Base-by-base conservation (phyloP, 495 filamentous ascomycete genomes). In the Pseudotulostoma volvatum region DNA sequence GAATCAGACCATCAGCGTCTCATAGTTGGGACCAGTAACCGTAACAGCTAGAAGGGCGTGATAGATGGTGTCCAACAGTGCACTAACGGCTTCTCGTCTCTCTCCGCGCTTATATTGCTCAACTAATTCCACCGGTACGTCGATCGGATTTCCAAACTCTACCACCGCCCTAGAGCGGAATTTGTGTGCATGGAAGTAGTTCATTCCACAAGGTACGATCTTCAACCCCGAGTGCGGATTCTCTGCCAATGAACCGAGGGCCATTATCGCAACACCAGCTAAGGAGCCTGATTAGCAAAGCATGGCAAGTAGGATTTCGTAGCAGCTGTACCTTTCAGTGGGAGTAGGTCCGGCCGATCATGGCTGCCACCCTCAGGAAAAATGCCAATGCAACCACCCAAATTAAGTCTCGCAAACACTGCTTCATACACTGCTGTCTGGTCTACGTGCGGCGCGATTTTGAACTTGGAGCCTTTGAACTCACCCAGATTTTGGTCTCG, bases 131-230 rank as follows among this genome's bases (percentile, higher is more conserved):
- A 55, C 59, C 1, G 84, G 81, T 7, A 95, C 73, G 41, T 92
- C 79, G 23, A 96, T 67, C 2, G 90, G 86, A 18, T 68, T 76
- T 15, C 92, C 90, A 54, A 99, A 99, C 48, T 99, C 90, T 42
- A 99, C 74, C 1, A 99, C 90, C 28, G 92, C 92, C 52, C 90
- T 72, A 36, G 90, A 99, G 13, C 90, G 77, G 60, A 99, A 99
- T 55, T 96, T 99, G 62, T 99, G 90, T 3, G 90, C 81, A 59
- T 99, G 90, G 61, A 99, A 99, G 59, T 99, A 99, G 52, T 99
- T 99, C 90, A 96, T 96, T 43, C 92, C 92, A 36, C 85, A 88
- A n/a, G 92, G 92, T n/a, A 99, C 81, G 48, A 99, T 96, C 56
- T 84, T 92, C 45, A 99, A 54, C n/a, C 81, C 86, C 52, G 81